These are phyloP conservation scores for Astrothelium subdiscretum DNA, from an alignment of 495 filamentous ascomycete genomes.

Conservation along the genomic window DNA sequence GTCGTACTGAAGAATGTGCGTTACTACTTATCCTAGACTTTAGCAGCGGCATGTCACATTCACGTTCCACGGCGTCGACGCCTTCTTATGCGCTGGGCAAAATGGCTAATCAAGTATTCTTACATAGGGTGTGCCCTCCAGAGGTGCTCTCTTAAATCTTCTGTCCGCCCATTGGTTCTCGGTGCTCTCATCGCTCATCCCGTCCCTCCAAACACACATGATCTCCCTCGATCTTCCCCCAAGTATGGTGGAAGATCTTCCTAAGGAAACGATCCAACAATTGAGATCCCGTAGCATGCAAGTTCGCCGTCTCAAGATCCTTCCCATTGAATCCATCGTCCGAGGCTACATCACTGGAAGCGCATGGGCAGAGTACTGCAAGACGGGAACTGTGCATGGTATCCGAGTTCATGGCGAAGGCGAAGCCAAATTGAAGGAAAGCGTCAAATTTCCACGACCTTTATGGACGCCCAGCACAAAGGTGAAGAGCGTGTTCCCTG, in stretches of 20 bases:
- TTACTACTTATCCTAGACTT: background rate
- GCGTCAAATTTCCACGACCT: conserved; percentile 53
- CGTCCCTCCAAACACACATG: conserved; percentile 64
- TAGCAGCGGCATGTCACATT: background rate
- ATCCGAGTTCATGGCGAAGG: conserved; percentile 36
- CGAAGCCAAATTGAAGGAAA: conserved; percentile 55
- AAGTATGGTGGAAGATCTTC: conserved; percentile 24
- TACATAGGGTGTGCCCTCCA: conserved; percentile 61
- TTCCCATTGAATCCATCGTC: conserved; percentile 86
- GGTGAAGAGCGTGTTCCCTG: conserved; percentile 3
- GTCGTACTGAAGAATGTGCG: conserved; percentile 75
- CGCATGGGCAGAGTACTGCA: conserved; percentile 74
- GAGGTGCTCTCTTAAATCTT: conserved; percentile 74
- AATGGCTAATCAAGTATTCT: background rate
- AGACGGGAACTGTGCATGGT: conserved; percentile 69
- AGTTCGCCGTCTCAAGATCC: conserved; percentile 63
- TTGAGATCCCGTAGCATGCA: conserved; percentile 69
- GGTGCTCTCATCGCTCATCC: conserved; percentile 52
- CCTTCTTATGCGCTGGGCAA: too few species aligned
- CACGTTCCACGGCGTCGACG: too few species aligned
- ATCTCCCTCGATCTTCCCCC: conserved; percentile 55
- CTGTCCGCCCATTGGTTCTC: conserved; percentile 80
- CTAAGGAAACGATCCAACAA: conserved; percentile 32
- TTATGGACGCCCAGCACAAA: conserved; percentile 90
- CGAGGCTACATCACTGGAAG: conserved; percentile 90